Conservation (phyloP, 371 early-diverging fungal genomes). For the Fennellomyces sp. region DNA sequence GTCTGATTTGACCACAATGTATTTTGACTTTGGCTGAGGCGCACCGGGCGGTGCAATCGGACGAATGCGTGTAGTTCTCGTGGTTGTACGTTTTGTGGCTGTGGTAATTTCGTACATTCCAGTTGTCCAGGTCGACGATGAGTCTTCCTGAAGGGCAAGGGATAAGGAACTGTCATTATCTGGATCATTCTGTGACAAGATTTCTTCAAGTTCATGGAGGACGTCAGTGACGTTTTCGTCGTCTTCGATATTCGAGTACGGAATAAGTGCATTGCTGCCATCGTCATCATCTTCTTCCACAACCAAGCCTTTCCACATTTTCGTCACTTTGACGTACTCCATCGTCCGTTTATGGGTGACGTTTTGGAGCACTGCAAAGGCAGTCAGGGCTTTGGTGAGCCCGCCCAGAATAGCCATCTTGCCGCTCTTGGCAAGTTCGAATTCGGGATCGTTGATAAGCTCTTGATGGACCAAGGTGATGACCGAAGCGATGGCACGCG, state of each 20-base stretch:
- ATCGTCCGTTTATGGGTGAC: constrained; percentile 69
- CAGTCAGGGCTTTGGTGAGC: constrained; percentile 80
- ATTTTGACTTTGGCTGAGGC: constrained; percentile 22
- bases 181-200: constrained; percentile 8
- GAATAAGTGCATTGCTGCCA: background rate
- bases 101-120: constrained; percentile 42
- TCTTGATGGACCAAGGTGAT: constrained; percentile 81
- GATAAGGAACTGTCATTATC: background rate
- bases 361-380: constrained; percentile 85
- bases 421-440: constrained; percentile 65
- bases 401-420: constrained; percentile 71
- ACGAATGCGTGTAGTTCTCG: constrained; percentile 36
- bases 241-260: too few relatives aligned
- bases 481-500: constrained; percentile 83
- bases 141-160: background rate
- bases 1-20: constrained; percentile 32
- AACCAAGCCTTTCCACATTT: constrained; percentile 59
- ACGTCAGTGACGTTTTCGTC: constrained; percentile 19
- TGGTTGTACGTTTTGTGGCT: constrained; percentile 32
- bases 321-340: constrained; percentile 47
- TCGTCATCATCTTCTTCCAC: constrained; percentile 36
- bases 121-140: constrained; percentile 2
- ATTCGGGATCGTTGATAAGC: constrained; percentile 69
- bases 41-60: constrained; percentile 20
- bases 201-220: constrained; percentile 41